Percentiles rank a stretch among this genome's conserved stretches.
Conservation (phyloP, 257 asterid species). For the Misopates orontium region DNA sequence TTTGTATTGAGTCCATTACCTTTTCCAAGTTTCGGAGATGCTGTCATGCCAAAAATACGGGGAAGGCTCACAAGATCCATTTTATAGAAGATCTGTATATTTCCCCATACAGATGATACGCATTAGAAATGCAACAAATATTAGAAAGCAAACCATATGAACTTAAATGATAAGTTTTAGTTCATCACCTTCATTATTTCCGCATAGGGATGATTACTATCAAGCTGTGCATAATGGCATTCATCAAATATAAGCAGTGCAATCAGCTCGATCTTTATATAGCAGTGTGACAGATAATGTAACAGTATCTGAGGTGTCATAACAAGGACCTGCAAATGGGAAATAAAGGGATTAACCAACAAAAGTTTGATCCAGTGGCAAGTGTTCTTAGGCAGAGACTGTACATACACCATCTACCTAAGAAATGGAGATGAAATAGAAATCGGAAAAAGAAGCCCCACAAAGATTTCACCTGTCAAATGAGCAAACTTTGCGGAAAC, state of each 20-base stretch:
- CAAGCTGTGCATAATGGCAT: slow-evolving; percentile 94
- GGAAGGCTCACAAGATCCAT: slow-evolving; percentile 62
- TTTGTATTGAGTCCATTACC: slow-evolving; percentile 41
- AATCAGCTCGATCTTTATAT: slow-evolving; percentile 69
- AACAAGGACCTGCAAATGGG: slow-evolving; percentile 75
- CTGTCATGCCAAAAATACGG: slow-evolving; percentile 99
- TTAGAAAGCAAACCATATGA: neutral
- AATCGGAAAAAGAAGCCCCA: neutral
- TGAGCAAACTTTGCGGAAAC: slow-evolving; percentile 8
- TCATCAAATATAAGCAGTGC: slow-evolving; percentile 96
- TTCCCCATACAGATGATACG: slow-evolving; percentile 26
- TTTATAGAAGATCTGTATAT: slow-evolving; percentile 73
- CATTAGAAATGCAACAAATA: slow-evolving; percentile 32
- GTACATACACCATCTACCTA: slow-evolving; percentile 14
- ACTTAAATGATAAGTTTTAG: slow-evolving; percentile 16
- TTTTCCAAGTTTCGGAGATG: slow-evolving; percentile 93
- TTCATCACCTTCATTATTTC: slow-evolving; percentile 92
- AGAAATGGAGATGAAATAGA: slow-evolving; percentile 16
- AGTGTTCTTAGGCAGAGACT: slow-evolving; percentile 8
- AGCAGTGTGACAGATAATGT: slow-evolving; percentile 78
- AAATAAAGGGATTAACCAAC: slow-evolving; percentile 15
- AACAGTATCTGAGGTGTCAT: slow-evolving; percentile 91
- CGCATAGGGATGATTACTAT: slow-evolving; percentile 92
- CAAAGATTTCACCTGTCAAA: neutral
- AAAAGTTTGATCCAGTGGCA: slow-evolving; percentile 6